Conservation (phyloP, 2,329 filamentous ascomycete genomes). For the Xylariaceae sp. region DNA sequence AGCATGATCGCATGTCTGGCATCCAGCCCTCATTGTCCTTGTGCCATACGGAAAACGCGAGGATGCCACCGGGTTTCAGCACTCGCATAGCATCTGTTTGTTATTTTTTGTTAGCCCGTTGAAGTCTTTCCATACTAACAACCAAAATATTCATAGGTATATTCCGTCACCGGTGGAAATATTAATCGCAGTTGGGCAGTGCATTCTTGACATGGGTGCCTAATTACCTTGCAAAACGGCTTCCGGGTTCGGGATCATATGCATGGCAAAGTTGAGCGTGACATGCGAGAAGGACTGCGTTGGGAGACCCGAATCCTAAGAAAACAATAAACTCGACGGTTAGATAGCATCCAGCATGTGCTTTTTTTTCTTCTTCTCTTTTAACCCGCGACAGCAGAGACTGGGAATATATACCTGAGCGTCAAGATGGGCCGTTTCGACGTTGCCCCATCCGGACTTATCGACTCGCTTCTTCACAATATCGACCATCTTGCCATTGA, state of each 20-base stretch:
- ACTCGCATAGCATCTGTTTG: conserved; percentile 35
- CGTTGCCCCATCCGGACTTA: conserved; percentile 42
- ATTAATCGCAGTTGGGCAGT: neutral
- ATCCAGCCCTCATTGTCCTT: conserved; percentile 33
- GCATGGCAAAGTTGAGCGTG: conserved; percentile 43
- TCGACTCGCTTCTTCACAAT: conserved; percentile 36
- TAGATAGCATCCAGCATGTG: too few relatives aligned
- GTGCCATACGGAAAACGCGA: conserved; percentile 37
- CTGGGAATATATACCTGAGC: conserved; percentile 37
- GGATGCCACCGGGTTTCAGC: conserved; percentile 36
- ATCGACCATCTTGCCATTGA: conserved; percentile 38
- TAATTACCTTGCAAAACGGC: conserved; percentile 33
- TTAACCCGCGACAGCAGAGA: neutral
- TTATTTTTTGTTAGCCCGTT: neutral
- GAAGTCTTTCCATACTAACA: neutral
- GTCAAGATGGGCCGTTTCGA: conserved; percentile 40
- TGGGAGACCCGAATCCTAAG: conserved; percentile 37
- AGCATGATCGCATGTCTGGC: conserved; percentile 35
- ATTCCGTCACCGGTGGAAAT: neutral
- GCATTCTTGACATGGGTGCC: neutral
- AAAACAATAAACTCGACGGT: neutral
- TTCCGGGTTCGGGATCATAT: conserved; percentile 40
- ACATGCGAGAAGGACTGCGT: conserved; percentile 39
- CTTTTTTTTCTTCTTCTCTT: too few relatives aligned
- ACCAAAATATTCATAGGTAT: neutral